A percentile compares a stretch with the other conserved stretches of the same genome.
phyloP scores from a whole-genome alignment of 1,284 basidiomycete genomes.

The Ustilago tritici region DNA sequence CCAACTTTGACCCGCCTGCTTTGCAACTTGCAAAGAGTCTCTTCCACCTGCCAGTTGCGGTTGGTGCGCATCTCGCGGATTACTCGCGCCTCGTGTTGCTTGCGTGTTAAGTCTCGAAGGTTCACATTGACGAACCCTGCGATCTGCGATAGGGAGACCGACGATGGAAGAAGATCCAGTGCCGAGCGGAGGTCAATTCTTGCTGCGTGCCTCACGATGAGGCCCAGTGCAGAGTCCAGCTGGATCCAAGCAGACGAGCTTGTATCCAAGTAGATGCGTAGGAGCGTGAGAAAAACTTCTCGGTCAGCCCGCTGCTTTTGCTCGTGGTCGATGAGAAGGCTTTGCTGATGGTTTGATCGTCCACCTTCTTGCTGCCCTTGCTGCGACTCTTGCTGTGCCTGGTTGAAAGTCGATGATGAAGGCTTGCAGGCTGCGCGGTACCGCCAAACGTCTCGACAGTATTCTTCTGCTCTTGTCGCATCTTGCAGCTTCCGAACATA shows the following conservation, averaged over 20 bases:
- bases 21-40: constrained; percentile 80
- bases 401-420: neutral
- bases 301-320: constrained; percentile 38
- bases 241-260: constrained; percentile 65
- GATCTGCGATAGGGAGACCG: constrained; percentile 84
- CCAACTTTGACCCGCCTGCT: constrained; percentile 86
- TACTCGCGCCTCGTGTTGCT: constrained; percentile 68
- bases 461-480: constrained; percentile 84
- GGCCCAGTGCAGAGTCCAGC: constrained; percentile 78
- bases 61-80: constrained; percentile 78
- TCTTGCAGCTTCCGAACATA: constrained; percentile 89
- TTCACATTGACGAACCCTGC: constrained; percentile 74
- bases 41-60: constrained; percentile 79
- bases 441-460: constrained; percentile 60
- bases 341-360: constrained; percentile 41
- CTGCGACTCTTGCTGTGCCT: constrained; percentile 2
- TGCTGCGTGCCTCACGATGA: constrained; percentile 85
- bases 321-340: constrained; percentile 39
- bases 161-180: constrained; percentile 85
- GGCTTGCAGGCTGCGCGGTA: constrained; percentile 11
- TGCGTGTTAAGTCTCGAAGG: constrained; percentile 43
- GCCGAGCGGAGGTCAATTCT: constrained; percentile 83
- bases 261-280: constrained; percentile 82
- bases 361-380: constrained; percentile 4
- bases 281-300: constrained; percentile 82